phyloP scores from a whole-genome alignment of 768 basidiomycete genomes.

The Termitomyces sp. region DNA sequence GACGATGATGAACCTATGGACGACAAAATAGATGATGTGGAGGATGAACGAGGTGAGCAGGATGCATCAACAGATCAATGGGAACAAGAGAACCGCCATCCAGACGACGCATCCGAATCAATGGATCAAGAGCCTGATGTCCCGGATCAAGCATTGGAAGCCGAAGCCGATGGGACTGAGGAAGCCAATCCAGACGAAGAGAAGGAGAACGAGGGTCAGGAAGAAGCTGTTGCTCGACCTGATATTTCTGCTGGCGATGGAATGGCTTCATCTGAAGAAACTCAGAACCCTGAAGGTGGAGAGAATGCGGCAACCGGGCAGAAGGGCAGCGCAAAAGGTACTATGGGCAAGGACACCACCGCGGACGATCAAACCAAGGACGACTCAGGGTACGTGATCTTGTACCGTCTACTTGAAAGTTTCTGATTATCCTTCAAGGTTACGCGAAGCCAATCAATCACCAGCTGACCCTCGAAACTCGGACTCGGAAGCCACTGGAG shows the following conservation, averaged over 20 bases:
- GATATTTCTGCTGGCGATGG: slow-evolving; percentile 44
- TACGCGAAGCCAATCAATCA: slow-evolving; percentile 16
- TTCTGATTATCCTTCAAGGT: slow-evolving; percentile 11
- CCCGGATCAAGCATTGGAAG: slow-evolving; percentile 19
- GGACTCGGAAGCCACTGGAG: slow-evolving; percentile 25
- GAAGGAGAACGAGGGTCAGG: slow-evolving; percentile 24
- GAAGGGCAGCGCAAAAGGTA: slow-evolving; percentile 25
- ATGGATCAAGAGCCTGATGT: slow-evolving; percentile 25
- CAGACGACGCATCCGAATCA: slow-evolving; percentile 22
- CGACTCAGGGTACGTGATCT: slow-evolving; percentile 28
- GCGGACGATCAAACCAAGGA: slow-evolving; percentile 25
- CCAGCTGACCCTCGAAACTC: slow-evolving; percentile 12
- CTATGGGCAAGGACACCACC: slow-evolving; percentile 23
- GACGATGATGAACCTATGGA: slow-evolving; percentile 29
- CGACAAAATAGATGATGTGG: slow-evolving; percentile 30
- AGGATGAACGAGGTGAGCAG: slow-evolving; percentile 21
- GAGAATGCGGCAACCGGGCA: slow-evolving; percentile 30
- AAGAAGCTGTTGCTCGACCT: slow-evolving; percentile 34
- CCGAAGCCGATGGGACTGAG: slow-evolving; percentile 18
- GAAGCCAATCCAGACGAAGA: slow-evolving; percentile 27
- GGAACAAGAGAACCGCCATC: slow-evolving; percentile 17
- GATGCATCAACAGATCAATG: slow-evolving; percentile 16
- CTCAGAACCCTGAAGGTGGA: slow-evolving; percentile 22
- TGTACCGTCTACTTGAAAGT: neutral
- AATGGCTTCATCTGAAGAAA: slow-evolving; percentile 28